Evolutionary conservation across 2,329 filamentous ascomycete genomes (phyloP), one percentile per base, ranked within the genome.

Genomic region (Colletotrichum neosansevieriae): DNA sequence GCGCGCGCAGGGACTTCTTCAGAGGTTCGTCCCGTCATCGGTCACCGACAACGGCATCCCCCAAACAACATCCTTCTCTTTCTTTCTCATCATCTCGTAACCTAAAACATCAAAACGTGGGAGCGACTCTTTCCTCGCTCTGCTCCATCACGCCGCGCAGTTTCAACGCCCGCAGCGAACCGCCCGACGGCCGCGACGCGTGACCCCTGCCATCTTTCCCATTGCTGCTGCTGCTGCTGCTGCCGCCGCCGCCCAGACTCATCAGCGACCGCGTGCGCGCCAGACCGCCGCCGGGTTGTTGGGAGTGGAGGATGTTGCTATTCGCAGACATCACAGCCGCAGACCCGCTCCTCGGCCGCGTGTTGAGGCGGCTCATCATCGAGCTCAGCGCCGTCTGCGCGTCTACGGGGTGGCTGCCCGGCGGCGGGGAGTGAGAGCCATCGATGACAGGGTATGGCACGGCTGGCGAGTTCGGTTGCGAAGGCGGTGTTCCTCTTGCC

Each of bases 281-380:
- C 17, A 49, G 58, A 7, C 32, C 45, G 24, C 54, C 40, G 24
- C 24, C 24, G 24, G 24, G 4, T 24, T 24, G 24, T 5, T 24
- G 24, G 71, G 71, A 58, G 47, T 44, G 24, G 24, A 24, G 53
- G 54, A 36, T 24, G 47, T 29, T 72, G 15, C 36, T 32, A 13
- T 54, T 53, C 17, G 40, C 32, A 0, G 67, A 10, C 69, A 63
- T 11, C 65, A 51, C 40, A n/a, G 61, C 32, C 65, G 72, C 60
- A n/a, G 70, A 73, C 7, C 64, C 66, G 12, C 69, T 71, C 58
- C 74, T 71, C 7, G 75, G 74, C 6, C 77, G 73, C 4, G 75
- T 74, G 63, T 80, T 76, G 11, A 80, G 71, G 40, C 76, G 77
- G 60, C 73, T 71, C 75, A 79, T 76, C 74, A 77, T 77, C 7